Evolutionary conservation across 2,329 filamentous ascomycete genomes (phyloP).

Genomic region (Hirsutella rhossiliensis): DNA sequence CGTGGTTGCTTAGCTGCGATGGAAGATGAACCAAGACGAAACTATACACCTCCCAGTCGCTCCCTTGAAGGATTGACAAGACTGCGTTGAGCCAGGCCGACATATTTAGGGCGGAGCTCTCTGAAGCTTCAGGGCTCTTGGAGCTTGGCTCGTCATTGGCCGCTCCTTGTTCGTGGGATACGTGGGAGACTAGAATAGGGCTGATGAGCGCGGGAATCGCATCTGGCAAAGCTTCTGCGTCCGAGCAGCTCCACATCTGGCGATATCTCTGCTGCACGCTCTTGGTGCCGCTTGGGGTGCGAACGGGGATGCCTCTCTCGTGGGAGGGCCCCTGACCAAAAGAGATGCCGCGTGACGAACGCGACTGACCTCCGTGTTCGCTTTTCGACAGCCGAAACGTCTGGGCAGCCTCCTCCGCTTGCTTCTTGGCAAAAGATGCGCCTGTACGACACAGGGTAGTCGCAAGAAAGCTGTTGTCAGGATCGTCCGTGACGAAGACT

Average conservation of each 20-base stretch:
- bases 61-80: conserved; percentile 59
- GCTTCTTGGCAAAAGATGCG: conserved; percentile 35
- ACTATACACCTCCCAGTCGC: conserved; percentile 87
- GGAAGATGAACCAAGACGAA: conserved; percentile 79
- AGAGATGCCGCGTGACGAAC: conserved; percentile 38
- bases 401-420: conserved; percentile 38
- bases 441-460: conserved; percentile 56
- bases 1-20: conserved; percentile 80
- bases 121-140: conserved; percentile 21
- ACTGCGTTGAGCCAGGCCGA: conserved; percentile 67
- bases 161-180: conserved; percentile 1
- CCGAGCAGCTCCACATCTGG: conserved; percentile 47
- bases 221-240: conserved; percentile 42
- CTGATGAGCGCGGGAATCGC: conserved; percentile 32
- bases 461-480: conserved; percentile 64
- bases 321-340: conserved; percentile 33
- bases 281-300: conserved; percentile 29
- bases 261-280: conserved; percentile 25
- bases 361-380: conserved; percentile 25
- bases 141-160: conserved; percentile 6
- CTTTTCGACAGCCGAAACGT: conserved; percentile 29
- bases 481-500: conserved; percentile 57
- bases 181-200: conserved; percentile 33
- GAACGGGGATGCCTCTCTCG: conserved; percentile 28
- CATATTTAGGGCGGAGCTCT: conserved; percentile 36